A percentile compares a stretch with the other conserved stretches of the same genome.
These are phyloP conservation scores for Aspergillus viridinutans DNA, from an alignment of 2,329 filamentous ascomycete species.

Conservation along the genomic window DNA sequence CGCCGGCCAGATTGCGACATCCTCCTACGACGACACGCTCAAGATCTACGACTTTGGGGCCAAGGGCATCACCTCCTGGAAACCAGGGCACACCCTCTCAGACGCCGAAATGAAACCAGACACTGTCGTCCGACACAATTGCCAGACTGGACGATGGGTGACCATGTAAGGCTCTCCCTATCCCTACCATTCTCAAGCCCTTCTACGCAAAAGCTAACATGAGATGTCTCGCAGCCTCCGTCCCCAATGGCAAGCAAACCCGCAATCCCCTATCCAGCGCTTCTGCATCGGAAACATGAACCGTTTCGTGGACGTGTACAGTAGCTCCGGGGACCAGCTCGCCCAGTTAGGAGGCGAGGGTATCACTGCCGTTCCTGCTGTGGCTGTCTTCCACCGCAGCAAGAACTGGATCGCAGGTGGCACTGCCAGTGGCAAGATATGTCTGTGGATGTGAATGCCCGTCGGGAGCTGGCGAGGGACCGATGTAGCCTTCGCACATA, in stretches of 20 bases:
- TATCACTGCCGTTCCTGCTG: constrained; percentile 91
- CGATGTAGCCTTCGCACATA: neutral
- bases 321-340: constrained; percentile 74
- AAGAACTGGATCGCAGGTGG: constrained; percentile 90
- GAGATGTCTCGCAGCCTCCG: constrained; percentile 51
- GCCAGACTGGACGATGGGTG: constrained; percentile 92
- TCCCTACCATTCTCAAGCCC: neutral
- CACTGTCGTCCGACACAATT: constrained; percentile 75
- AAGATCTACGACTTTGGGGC: constrained; percentile 79
- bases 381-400: constrained; percentile 82
- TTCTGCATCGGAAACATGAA: constrained; percentile 98
- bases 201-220: neutral
- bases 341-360: constrained; percentile 84
- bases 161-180: constrained; percentile 60
- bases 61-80: constrained; percentile 57
- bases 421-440: constrained; percentile 87
- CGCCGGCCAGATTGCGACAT: constrained; percentile 80
- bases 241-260: constrained; percentile 84
- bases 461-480: neutral
- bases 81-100: constrained; percentile 53
- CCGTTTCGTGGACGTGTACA: constrained; percentile 88
- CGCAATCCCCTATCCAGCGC: constrained; percentile 74
- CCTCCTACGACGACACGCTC: constrained; percentile 90
- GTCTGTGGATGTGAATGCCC: constrained; percentile 69
- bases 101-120: constrained; percentile 65